phyloP scores from a whole-genome alignment of 2,329 filamentous ascomycete genomes.

The Monilinia aucupariae region DNA sequence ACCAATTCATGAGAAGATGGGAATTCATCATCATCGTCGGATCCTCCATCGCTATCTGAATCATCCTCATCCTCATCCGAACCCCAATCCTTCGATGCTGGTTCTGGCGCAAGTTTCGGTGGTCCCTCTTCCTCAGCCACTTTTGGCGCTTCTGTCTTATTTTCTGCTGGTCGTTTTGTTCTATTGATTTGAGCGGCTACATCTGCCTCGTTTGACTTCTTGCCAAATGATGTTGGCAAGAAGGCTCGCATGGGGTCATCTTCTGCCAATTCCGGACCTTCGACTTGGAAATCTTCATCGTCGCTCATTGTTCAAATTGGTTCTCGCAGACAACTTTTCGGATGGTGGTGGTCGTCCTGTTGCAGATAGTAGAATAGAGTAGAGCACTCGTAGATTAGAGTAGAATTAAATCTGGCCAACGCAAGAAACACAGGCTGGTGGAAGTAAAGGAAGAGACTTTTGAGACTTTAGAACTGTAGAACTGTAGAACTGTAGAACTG shows the following conservation, averaged over 20 bases:
- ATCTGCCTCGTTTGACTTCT: conserved; percentile 67
- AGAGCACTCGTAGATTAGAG: too few species aligned
- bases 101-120: conserved; percentile 31
- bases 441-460: too few species aligned
- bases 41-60: conserved; percentile 50
- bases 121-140: conserved; percentile 28
- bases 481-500: neutral
- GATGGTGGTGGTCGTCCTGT: neutral
- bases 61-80: conserved; percentile 44
- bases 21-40: conserved; percentile 76
- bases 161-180: conserved; percentile 55
- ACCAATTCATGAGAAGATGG: conserved; percentile 90
- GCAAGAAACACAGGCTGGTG: too few species aligned
- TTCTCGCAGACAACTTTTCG: neutral
- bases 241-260: conserved; percentile 72
- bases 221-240: conserved; percentile 79
- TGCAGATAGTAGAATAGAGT: too few species aligned
- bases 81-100: conserved; percentile 36
- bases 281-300: conserved; percentile 55
- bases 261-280: conserved; percentile 48
- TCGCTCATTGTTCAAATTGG: conserved; percentile 45
- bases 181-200: conserved; percentile 75
- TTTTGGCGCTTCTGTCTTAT: conserved; percentile 26
- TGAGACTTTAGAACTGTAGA: neutral
- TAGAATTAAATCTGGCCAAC: too few species aligned